Evolutionary conservation across 768 basidiomycete species (phyloP), one percentile per base, ranked within the genome.

Genomic region (Nidula microcarpa): DNA sequence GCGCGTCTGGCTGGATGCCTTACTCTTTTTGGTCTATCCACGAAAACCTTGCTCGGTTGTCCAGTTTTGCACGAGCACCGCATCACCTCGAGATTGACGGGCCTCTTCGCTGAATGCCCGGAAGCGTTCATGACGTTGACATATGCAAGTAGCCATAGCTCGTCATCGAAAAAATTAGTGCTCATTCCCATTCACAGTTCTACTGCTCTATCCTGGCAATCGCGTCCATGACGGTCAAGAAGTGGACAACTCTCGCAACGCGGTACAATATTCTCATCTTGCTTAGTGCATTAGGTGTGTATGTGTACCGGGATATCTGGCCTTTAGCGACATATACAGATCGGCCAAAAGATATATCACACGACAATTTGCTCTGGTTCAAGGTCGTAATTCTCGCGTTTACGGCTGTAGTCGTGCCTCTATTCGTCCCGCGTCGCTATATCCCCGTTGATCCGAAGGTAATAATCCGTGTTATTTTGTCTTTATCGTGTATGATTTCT

Each of bases 251-350:
- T 6, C 58, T 66, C 13, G 43, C 60, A 4, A 54, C 62, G 2
- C 50, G 53, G 35, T 32, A 52, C 33, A 46, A 18, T 35, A 43
- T 46, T 32, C n/a, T 52, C 16, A 8, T 73, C 4, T 59, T 73
- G 8, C 30, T 71, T 35, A 72, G 53, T 50, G 66, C 60, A 54
- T 70, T 57, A 70, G 55, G 53, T 1, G 70, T 85, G 1, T 87
- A 80, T 61, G 59, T 67, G 14, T 81, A 81, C 60, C 75, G 85
- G 32, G 77, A 82, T 58, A 49, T 88, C 6, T 84, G 75, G 69
- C 85, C 86, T 9, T 62, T 87, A 4, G 70, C 74, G 13, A 86
- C 79, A 4, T 81, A 68, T 61, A 68, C 68, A 2, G 60, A 75
- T n/a, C 18, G 46, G 3, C 81, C 84, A 1, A 55, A 65, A 13